A percentile compares a stretch with the other conserved stretches of the same genome.
Evolutionary conservation across 1,284 basidiomycete genomes (phyloP).

Genomic region (Ustilago curta): DNA sequence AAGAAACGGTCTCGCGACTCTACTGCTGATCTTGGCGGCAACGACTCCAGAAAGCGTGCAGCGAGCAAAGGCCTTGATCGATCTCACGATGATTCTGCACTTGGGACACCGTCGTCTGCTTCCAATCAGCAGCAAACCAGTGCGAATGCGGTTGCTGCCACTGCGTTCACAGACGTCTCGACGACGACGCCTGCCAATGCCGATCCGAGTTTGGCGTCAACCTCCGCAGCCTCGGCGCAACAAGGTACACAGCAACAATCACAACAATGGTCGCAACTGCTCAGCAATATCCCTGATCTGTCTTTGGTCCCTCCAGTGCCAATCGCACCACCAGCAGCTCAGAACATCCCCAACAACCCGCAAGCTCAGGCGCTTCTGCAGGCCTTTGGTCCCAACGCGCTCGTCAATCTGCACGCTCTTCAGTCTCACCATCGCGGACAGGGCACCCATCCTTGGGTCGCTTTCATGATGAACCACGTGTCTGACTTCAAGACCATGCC

Average conservation of each 20-base stretch:
- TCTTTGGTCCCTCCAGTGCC: conserved; percentile 41
- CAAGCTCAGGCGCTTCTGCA: conserved; percentile 55
- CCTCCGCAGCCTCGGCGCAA: background rate
- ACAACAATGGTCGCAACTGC: conserved; percentile 15
- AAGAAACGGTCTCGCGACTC: conserved; percentile 32
- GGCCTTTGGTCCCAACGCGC: conserved; percentile 58
- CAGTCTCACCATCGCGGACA: conserved; percentile 55
- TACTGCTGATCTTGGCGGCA: conserved; percentile 14
- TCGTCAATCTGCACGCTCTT: conserved; percentile 52
- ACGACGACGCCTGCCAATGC: background rate
- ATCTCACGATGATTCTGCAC: conserved; percentile 23
- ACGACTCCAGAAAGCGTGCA: conserved; percentile 24
- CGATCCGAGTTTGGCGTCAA: conserved; percentile 1
- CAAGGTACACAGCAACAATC: conserved; percentile 11
- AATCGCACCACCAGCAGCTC: conserved; percentile 24
- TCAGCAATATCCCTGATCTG: conserved; percentile 30
- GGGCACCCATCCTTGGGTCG: conserved; percentile 51
- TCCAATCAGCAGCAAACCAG: conserved; percentile 12
- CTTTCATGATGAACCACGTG: conserved; percentile 54
- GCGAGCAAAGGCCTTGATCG: conserved; percentile 22
- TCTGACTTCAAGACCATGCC: conserved; percentile 44
- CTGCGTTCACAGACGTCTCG: conserved; percentile 4
- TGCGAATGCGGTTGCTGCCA: background rate
- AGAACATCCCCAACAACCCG: conserved; percentile 42
- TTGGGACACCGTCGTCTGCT: conserved; percentile 21